phyloP scores from a whole-genome alignment of 306 rosid genomes.

The Cicer arietinum region DNA sequence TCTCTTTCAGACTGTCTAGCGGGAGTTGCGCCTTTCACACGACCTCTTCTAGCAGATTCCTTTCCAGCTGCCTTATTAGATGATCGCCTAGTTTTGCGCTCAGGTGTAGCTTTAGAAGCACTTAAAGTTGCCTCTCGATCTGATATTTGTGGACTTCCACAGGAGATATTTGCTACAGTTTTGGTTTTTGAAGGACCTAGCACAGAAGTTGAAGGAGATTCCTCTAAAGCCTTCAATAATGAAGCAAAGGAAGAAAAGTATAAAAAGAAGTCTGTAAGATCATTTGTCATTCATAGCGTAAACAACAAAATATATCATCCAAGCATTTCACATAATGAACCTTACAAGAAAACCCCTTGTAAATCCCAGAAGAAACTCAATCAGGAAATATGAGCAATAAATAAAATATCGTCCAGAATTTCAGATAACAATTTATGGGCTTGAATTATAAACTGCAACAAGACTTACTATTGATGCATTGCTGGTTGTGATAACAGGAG shows the following conservation, averaged over 20 bases:
- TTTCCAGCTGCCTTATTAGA: slow-evolving; percentile 67
- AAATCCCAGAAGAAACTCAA: slow-evolving; percentile 35
- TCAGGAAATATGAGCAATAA: slow-evolving; percentile 27
- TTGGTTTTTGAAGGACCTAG: slow-evolving; percentile 55
- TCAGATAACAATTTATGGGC: slow-evolving; percentile 7
- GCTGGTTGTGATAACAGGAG: slow-evolving; percentile 55
- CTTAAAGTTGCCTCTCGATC: slow-evolving; percentile 51
- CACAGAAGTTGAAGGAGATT: slow-evolving; percentile 59
- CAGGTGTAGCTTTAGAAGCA: slow-evolving; percentile 68
- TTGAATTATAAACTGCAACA: slow-evolving; percentile 42
- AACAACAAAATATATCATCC: slow-evolving; percentile 34
- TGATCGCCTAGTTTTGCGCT: slow-evolving; percentile 73
- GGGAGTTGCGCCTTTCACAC: slow-evolving; percentile 53
- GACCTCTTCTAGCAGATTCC: slow-evolving; percentile 70
- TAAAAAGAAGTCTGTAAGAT: slow-evolving; percentile 7
- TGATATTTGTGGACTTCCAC: slow-evolving; percentile 55
- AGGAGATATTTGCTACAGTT: slow-evolving; percentile 54
- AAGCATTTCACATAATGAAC: slow-evolving; percentile 38
- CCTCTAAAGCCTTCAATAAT: slow-evolving; percentile 66
- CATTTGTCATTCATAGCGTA: slow-evolving; percentile 28
- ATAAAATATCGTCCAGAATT: slow-evolving; percentile 19
- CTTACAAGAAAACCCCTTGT: slow-evolving; percentile 20
- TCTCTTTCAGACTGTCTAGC: slow-evolving; percentile 60
- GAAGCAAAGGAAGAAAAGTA: slow-evolving; percentile 23
- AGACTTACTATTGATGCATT: slow-evolving; percentile 55